Percentiles rank a stretch among this genome's conserved stretches.
phyloP scores from a whole-genome alignment of 371 early-diverging fungal genomes.

The Mortierella polycephala region DNA sequence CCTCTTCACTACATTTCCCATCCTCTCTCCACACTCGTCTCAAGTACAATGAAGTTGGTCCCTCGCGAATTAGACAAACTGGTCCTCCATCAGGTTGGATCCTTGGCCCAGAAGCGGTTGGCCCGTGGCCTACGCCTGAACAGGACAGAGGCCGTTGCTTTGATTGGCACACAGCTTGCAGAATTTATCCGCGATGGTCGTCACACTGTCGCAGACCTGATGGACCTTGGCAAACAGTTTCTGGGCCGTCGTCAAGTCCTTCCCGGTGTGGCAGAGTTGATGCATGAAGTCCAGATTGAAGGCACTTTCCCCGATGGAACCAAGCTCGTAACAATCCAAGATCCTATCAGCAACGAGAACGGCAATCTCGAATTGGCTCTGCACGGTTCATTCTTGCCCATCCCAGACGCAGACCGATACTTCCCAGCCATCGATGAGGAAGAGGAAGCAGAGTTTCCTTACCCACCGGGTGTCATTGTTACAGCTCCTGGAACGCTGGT shows the following conservation, averaged over 20 bases:
- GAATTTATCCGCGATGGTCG: slow-evolving; percentile 91
- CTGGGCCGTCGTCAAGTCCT: slow-evolving; percentile 89
- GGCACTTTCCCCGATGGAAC: slow-evolving; percentile 94
- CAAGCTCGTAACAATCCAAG: slow-evolving; percentile 90
- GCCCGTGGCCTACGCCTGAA: slow-evolving; percentile 90
- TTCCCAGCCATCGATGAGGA: slow-evolving; percentile 59
- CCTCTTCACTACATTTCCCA: not conserved
- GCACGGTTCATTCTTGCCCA: slow-evolving; percentile 85
- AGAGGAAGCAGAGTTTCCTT: slow-evolving; percentile 39
- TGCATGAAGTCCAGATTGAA: slow-evolving; percentile 88
- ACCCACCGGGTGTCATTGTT: slow-evolving; percentile 75
- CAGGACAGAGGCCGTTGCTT: slow-evolving; percentile 84
- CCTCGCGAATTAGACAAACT: slow-evolving; percentile 95
- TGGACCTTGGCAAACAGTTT: slow-evolving; percentile 87
- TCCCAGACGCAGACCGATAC: slow-evolving; percentile 72
- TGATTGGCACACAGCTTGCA: slow-evolving; percentile 85
- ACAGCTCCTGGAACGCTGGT: slow-evolving; percentile 70
- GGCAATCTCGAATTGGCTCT: slow-evolving; percentile 86
- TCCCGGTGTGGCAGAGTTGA: slow-evolving; percentile 71
- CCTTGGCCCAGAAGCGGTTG: slow-evolving; percentile 88
- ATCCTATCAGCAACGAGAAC: slow-evolving; percentile 83
- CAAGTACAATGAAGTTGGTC: slow-evolving; percentile 68
- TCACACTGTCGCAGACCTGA: slow-evolving; percentile 87
- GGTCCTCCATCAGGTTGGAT: slow-evolving; percentile 82
- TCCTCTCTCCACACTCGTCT: slow-evolving; percentile 1